Evolutionary conservation across 768 basidiomycete species (phyloP), one percentile per base, ranked within the genome.

Genomic region (Erythrobasidium yunnanense): DNA sequence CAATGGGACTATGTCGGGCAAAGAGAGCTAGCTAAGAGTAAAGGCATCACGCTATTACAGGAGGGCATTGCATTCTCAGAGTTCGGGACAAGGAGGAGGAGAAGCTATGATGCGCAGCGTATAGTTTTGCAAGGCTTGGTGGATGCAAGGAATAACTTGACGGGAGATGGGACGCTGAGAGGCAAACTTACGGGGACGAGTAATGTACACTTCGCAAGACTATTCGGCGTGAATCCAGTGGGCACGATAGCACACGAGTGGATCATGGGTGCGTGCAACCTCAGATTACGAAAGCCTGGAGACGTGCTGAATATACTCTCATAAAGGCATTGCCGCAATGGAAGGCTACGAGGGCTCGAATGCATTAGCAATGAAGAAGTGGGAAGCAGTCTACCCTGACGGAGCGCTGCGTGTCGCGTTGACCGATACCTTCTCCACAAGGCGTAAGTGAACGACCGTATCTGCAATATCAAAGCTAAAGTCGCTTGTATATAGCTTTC

Each of bases 361-460:
- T 74, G 77, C 79, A 0, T 77, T 78, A 11, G 89, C 90, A 0
- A 79, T 97, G 74, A 81, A 85, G 46, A 81, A 88, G 55, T 99
- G 95, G 95, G 88, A 96, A 73, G 76, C 82, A 51, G 66, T 75
- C 53, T 78, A 77, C 69, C 82, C 73, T 1, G 53, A 68, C 8
- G 70, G 78, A 32, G 67, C 72, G 22, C 69, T 74, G 66, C 81
- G 86, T 58, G 82, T 89, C 66, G 90, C 91, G 20, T 78, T 96
- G 33, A 95, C 95, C 15, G 95, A 99, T 77, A 99, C 95, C 0
- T 97, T 95, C 76, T 87, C 91, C 4, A 88, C 87, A 1, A 77
- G 82, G 32, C 84, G 90, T 82, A 73, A 25, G 71, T 30, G 2
- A 46, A 23, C n/a, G 3, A 46, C 42, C 22, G 22, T 8, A 13